These are phyloP conservation scores for Chaetomiaceae sp. DNA, from an alignment of 2,329 filamentous ascomycete genomes.

Conservation along the genomic window DNA sequence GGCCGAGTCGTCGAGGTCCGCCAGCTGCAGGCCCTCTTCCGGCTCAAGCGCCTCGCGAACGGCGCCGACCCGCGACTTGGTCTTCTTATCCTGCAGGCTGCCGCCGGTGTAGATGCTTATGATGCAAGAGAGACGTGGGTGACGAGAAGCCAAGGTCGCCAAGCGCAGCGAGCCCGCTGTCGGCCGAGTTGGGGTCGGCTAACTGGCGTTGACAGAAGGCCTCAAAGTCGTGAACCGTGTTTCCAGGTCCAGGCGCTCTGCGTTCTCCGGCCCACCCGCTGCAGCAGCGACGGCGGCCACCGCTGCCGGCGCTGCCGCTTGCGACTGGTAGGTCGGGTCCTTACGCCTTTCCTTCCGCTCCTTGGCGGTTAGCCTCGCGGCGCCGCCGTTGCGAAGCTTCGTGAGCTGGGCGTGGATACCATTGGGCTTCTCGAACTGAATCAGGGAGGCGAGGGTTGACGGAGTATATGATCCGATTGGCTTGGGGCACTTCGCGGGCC, in stretches of 20 bases:
- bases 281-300: too few species aligned
- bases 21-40: slow-evolving; percentile 64
- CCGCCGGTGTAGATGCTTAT: slow-evolving; percentile 81
- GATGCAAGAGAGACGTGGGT: slow-evolving; percentile 76
- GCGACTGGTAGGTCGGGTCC: slow-evolving; percentile 30
- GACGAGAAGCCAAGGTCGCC: slow-evolving; percentile 60
- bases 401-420: slow-evolving; percentile 77
- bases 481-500: not conserved
- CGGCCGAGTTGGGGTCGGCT: slow-evolving; percentile 50
- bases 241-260: slow-evolving; percentile 49
- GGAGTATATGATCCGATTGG: too few species aligned
- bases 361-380: slow-evolving; percentile 43
- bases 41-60: slow-evolving; percentile 74
- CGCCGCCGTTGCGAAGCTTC: slow-evolving; percentile 59
- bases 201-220: slow-evolving; percentile 79
- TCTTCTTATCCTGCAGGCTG: slow-evolving; percentile 55
- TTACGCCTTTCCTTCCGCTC: slow-evolving; percentile 48
- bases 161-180: slow-evolving; percentile 40
- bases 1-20: slow-evolving; percentile 54
- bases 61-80: slow-evolving; percentile 58
- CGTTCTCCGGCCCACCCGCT: slow-evolving; percentile 26
- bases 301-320: slow-evolving; percentile 12
- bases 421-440: slow-evolving; percentile 84
- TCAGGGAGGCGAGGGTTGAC: too few species aligned
- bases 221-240: slow-evolving; percentile 67